Conservation (phyloP, 2,329 filamentous ascomycete genomes). For the Zarea fungicola region DNA sequence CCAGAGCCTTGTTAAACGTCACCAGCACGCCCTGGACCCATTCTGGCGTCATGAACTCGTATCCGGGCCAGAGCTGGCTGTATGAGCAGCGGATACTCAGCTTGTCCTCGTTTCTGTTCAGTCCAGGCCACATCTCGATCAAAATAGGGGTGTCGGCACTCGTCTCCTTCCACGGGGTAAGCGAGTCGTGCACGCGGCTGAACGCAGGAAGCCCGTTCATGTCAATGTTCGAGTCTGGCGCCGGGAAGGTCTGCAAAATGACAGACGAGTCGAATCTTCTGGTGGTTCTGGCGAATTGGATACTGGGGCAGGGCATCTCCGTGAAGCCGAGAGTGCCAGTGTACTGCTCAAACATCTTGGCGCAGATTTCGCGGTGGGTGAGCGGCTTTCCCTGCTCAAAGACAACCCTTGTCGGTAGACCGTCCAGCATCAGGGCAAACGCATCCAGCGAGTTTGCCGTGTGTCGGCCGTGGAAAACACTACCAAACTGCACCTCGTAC, state of each 20-base stretch:
- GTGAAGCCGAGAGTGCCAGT: constrained; percentile 10
- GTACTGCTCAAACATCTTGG: constrained; percentile 11
- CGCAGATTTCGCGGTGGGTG: constrained; percentile 13
- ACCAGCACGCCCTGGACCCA: constrained; percentile 12
- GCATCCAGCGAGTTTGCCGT: constrained; percentile 8
- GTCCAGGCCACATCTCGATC: constrained; percentile 12
- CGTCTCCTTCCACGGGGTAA: constrained; percentile 13
- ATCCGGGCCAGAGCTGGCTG: constrained; percentile 9
- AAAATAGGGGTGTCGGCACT: constrained; percentile 7
- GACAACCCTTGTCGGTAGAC: constrained; percentile 6
- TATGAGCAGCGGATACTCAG: constrained; percentile 10
- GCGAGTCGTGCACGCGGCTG: constrained; percentile 8
- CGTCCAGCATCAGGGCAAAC: constrained; percentile 14
- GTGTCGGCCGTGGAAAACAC: constrained; percentile 13
- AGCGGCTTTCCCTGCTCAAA: not conserved
- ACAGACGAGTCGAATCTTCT: constrained; percentile 11
- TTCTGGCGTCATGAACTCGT: constrained; percentile 13
- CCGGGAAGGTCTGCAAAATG: constrained; percentile 11
- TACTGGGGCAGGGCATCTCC: constrained; percentile 15
- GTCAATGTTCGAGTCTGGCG: not conserved
- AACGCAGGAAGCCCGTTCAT: constrained; percentile 11
- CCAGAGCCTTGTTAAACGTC: constrained; percentile 11
- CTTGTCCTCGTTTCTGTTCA: constrained; percentile 2
- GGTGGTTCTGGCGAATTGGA: constrained; percentile 9
- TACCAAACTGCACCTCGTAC: constrained; percentile 16